Evolutionary conservation across 2,329 filamentous ascomycete genomes (phyloP), one percentile per base, ranked within the genome.

Genomic region (Colletotrichum costaricense): DNA sequence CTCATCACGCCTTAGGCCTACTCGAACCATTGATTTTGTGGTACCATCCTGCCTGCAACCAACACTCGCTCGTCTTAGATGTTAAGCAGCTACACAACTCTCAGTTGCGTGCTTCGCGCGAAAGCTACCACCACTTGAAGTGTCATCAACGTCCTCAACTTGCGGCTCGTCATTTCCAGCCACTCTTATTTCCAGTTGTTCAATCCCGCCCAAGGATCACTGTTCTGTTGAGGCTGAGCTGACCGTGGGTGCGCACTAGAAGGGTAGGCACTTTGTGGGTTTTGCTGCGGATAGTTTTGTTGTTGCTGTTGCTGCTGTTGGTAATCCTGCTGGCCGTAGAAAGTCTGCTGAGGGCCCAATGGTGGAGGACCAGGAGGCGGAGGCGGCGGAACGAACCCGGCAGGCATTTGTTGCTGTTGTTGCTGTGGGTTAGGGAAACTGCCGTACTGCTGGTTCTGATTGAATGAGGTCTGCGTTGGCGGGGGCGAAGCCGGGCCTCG

Each of bases 301-400:
- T 75, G 69, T 24, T 76, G 75, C 59, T 80, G 81, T 12, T 81
- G 76, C 57, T 79, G 76, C 56, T 80, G 76, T 67, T 80, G 81
- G 57, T 81, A 80, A 35, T 80, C 72, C 71, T 78, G 79, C 55
- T 73, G 70, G 7, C 83, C 82, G 75, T 90, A 89, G 75, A 90
- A 87, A 11, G 89, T 92, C 80, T 92, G 90, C 78, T 92, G 90
- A 38, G 89, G 89, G 4, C 89, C 89, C 76, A 92, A 78, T 1
- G 90, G 90, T 8, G 90, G 90, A 4, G 90, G 90, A 0, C 89
- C 90, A 0, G 90, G 91, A 2, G 90, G 90, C 1, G 90, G 91
- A 7, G 91, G 90, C 3, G 91, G 91, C 5, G 89, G 90, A 49
- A 92, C 88, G 74, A 91, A 91, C 4, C 90, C 89, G 0, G 85